phyloP scores from a whole-genome alignment of 345 rosid genomes.

The Ceriops tagal region DNA sequence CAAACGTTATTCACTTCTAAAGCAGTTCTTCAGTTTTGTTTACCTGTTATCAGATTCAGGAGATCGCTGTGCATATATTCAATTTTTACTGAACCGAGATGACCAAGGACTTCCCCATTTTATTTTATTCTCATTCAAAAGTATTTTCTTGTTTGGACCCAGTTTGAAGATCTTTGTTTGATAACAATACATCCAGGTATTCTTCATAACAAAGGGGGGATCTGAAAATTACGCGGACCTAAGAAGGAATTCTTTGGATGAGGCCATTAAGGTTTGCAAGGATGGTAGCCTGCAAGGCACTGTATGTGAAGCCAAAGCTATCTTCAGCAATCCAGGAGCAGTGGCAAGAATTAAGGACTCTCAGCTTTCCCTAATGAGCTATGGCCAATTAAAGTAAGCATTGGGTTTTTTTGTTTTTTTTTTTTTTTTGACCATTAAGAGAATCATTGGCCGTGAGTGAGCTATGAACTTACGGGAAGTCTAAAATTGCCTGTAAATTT shows the following conservation, averaged over 20 bases:
- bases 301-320: conserved; percentile 25
- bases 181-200: conserved; percentile 14
- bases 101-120: too few relatives aligned
- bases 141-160: neutral
- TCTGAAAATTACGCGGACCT: conserved; percentile 20
- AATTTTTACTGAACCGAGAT: too few relatives aligned
- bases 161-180: neutral
- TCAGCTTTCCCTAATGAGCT: conserved; percentile 19
- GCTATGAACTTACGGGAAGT: too few relatives aligned
- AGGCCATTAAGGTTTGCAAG: conserved; percentile 22
- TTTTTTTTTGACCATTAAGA: neutral
- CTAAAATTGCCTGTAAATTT: neutral
- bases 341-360: conserved; percentile 18
- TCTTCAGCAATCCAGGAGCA: conserved; percentile 28
- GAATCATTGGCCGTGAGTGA: neutral
- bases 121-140: neutral
- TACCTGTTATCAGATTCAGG: too few relatives aligned
- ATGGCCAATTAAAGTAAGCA: conserved; percentile 27
- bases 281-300: conserved; percentile 32
- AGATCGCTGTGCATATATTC: too few relatives aligned
- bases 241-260: conserved; percentile 29
- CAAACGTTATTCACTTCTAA: too few relatives aligned
- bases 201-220: conserved; percentile 32
- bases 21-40: too few relatives aligned
- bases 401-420: neutral